Base-by-base conservation (phyloP, 148 eudicot species). In the Arbutus unedo region DNA sequence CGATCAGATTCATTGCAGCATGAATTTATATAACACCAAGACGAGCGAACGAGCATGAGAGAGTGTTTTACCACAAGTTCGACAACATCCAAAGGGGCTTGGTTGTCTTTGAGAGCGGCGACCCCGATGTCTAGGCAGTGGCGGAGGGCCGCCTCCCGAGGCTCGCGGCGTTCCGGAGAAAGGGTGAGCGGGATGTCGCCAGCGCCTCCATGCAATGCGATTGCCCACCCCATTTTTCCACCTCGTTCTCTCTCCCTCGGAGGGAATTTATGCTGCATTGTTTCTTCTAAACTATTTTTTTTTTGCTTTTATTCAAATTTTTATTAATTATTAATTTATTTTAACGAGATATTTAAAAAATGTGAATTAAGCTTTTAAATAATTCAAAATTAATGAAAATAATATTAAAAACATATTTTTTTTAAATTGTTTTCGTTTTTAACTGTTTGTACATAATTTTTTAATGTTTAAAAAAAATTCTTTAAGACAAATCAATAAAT, bases 141-240 rank as follows among this genome's bases (percentile, higher is more conserved):
- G 8, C 86, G 92, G 81, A 96, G 95, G 66, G 91, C 90, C 1
- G 82, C 84, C 80, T 91, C 93, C 5, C 98, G 88, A 0, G 90
- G 92, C 79, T 85, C 43, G 9, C 93, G 88, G 23, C 87, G 87
- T 6, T 91, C 92, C 4, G 90, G 85, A 3, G 97, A 91, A 47
- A 94, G 82, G 47, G 78, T 50, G 2, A 77, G 38, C 3, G 98
- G 98, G 47, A 96, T 96, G 78, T 91, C 98, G 7, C 98, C 98
- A 73, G 97, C 98, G 48, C 98, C 98, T 14, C 98, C 98, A 84
- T 96, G 98, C 57, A 96, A 79, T 7, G 95, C 98, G 11, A 95
- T 93, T 23, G 98, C 96, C 98, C 98, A 95, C 41, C 95, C 95
- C 98, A 93, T 93, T n/a, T 31, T 38, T 68, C 71, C 64, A 3